Evolutionary conservation across 1,284 basidiomycete species (phyloP).

Genomic region (Pulchroboletus neoregius): DNA sequence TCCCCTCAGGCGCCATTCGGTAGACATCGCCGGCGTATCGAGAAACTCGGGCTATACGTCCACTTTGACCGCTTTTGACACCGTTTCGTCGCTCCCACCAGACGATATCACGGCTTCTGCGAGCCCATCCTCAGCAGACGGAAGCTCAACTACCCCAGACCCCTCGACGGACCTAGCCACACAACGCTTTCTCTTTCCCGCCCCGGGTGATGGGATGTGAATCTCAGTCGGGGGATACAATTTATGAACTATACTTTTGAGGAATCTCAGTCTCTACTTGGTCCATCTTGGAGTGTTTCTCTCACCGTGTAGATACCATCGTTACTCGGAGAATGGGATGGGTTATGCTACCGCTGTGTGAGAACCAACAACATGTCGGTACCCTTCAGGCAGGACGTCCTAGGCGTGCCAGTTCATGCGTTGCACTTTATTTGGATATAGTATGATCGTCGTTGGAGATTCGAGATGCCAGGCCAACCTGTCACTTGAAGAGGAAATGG

Average conservation of each 20-base stretch:
- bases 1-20: constrained; percentile 32
- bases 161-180: constrained; percentile 17
- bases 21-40: constrained; percentile 21
- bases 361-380: no score
- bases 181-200: constrained; percentile 23
- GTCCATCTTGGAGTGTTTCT: background rate
- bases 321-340: no score
- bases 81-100: constrained; percentile 10
- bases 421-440: background rate
- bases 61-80: constrained; percentile 17
- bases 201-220: constrained; percentile 14
- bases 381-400: no score
- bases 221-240: background rate
- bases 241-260: background rate
- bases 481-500: no score
- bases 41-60: constrained; percentile 12
- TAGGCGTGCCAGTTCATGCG: background rate
- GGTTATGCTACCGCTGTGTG: no score
- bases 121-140: constrained; percentile 26
- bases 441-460: background rate
- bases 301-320: no score
- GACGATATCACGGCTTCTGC: constrained; percentile 25
- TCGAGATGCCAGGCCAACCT: background rate
- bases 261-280: background rate
- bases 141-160: constrained; percentile 18